Percentiles rank a stretch among this genome's conserved stretches.
Conservation (phyloP, 768 basidiomycete genomes). For the Lactarius hatsudake region DNA sequence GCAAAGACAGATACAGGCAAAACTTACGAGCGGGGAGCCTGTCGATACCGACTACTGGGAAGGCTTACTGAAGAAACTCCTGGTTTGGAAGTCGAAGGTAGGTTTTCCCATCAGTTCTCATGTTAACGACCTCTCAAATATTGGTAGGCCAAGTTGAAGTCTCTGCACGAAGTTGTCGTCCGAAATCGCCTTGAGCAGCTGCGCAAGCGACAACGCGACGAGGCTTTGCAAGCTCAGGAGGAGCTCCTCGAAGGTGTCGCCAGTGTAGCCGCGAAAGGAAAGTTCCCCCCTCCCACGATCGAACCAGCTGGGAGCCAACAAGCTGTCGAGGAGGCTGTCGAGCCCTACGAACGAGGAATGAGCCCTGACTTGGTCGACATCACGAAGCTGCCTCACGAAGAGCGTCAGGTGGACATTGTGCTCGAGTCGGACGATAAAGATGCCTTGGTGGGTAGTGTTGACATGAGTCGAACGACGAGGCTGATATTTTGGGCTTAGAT, state of each 20-base stretch:
- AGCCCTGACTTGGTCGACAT: slow-evolving; percentile 77
- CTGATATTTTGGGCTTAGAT: slow-evolving; percentile 47
- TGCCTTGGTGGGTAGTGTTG: slow-evolving; percentile 42
- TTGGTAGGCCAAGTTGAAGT: slow-evolving; percentile 80
- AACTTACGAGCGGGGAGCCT: slow-evolving; percentile 88
- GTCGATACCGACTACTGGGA: slow-evolving; percentile 99
- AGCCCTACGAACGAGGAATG: slow-evolving; percentile 84
- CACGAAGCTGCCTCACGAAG: slow-evolving; percentile 66
- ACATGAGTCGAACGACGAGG: slow-evolving; percentile 8
- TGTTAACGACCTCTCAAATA: slow-evolving; percentile 13
- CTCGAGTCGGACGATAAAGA: slow-evolving; percentile 62
- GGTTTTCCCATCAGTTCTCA: slow-evolving; percentile 11
- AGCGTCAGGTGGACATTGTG: slow-evolving; percentile 77
- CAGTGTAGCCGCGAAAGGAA: slow-evolving; percentile 50
- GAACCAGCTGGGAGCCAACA: slow-evolving; percentile 38
- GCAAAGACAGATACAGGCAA: slow-evolving; percentile 83
- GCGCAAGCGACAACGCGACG: slow-evolving; percentile 92
- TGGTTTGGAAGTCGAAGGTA: slow-evolving; percentile 98
- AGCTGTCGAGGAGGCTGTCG: slow-evolving; percentile 55
- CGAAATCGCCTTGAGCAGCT: slow-evolving; percentile 95
- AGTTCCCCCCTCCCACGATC: slow-evolving; percentile 40
- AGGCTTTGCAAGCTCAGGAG: slow-evolving; percentile 90
- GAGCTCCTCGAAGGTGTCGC: slow-evolving; percentile 82
- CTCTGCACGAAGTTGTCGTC: slow-evolving; percentile 93
- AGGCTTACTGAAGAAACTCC: slow-evolving; percentile 79